phyloP scores from a whole-genome alignment of 108 stramenopile species.

The Cyclotella distinguenda region DNA sequence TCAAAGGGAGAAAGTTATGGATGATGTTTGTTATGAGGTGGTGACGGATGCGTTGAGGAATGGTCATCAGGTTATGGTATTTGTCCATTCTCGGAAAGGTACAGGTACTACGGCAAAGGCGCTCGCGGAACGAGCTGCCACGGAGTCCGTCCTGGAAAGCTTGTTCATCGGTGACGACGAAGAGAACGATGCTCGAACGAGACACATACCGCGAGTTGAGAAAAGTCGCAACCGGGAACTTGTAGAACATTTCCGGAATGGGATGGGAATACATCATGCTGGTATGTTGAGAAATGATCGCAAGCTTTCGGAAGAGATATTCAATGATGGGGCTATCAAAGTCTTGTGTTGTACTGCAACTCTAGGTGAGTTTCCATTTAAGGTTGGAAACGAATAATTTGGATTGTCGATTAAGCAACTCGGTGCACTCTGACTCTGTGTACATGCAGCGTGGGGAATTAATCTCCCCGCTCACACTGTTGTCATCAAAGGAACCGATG shows the following conservation, averaged over 20 bases:
- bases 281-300: conserved; percentile 97
- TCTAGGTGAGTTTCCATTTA: conserved; percentile 54
- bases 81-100: conserved; percentile 98
- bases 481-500: conserved; percentile 97
- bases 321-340: conserved; percentile 94
- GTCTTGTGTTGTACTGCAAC: conserved; percentile 98
- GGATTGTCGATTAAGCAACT: not conserved
- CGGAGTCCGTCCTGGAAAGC: conserved; percentile 58
- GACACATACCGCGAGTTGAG: conserved; percentile 63
- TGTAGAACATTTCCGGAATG: conserved; percentile 81
- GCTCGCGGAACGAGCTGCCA: conserved; percentile 73
- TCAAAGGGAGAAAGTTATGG: conserved; percentile 82
- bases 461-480: conserved; percentile 96
- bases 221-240: conserved; percentile 92
- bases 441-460: conserved; percentile 73
- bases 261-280: conserved; percentile 99
- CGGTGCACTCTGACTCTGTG: not conserved
- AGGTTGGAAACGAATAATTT: not conserved
- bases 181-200: conserved; percentile 57
- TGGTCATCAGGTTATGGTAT: conserved; percentile 99
- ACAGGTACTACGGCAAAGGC: conserved; percentile 90
- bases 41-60: conserved; percentile 84
- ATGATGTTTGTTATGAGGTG: conserved; percentile 89
- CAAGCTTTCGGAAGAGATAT: conserved; percentile 93
- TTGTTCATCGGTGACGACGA: conserved; percentile 66